phyloP scores from a whole-genome alignment of 164 flowering plant genomes.

The Aristolochia fimbriata region DNA sequence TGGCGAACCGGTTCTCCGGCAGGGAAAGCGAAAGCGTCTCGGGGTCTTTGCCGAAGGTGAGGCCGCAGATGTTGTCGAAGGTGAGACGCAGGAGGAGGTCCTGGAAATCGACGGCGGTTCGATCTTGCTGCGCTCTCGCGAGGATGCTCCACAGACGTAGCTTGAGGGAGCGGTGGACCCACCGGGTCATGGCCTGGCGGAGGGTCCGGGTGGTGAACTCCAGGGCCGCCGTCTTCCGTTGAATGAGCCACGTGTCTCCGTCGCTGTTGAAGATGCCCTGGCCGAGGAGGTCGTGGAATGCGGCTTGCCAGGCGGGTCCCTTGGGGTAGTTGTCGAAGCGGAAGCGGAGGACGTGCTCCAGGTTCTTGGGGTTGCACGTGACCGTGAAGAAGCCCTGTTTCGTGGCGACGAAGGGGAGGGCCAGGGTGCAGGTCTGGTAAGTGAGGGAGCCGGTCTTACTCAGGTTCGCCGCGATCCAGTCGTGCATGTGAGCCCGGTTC shows the following conservation, averaged over 20 bases:
- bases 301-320: conserved; percentile 70
- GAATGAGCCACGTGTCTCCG: conserved; percentile 89
- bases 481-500: conserved; percentile 62
- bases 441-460: conserved; percentile 43
- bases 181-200: conserved; percentile 84
- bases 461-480: conserved; percentile 69
- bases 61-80: conserved; percentile 87
- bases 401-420: conserved; percentile 53
- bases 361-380: conserved; percentile 74
- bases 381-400: conserved; percentile 65
- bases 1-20: conserved; percentile 62
- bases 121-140: conserved; percentile 26
- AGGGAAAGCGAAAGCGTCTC: conserved; percentile 57
- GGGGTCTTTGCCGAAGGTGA: conserved; percentile 84
- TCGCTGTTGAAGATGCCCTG: conserved; percentile 90
- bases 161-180: conserved; percentile 79
- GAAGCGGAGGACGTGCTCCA: conserved; percentile 74
- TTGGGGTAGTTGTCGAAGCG: conserved; percentile 89
- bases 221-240: conserved; percentile 80
- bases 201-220: conserved; percentile 93
- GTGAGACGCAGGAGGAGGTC: conserved; percentile 71
- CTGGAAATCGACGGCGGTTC: conserved; percentile 54
- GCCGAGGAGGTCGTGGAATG: conserved; percentile 84
- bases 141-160: conserved; percentile 60
- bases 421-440: conserved; percentile 62